phyloP scores from a whole-genome alignment of 2,329 filamentous ascomycete genomes.

The Monosporascus cannonballus region DNA sequence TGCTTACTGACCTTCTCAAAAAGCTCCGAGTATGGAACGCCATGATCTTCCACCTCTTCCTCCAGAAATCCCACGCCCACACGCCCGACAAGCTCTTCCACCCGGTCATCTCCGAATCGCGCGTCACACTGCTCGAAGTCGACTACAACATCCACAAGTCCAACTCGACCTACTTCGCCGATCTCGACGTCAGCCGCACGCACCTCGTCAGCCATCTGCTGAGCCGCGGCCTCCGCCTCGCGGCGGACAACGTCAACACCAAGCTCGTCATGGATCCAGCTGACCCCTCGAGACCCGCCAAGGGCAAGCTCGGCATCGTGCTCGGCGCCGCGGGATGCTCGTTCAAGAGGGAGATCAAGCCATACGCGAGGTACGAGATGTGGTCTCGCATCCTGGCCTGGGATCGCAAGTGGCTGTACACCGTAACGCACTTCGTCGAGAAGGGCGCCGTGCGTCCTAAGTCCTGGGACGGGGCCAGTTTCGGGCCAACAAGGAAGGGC shows the following conservation, averaged over 20 bases:
- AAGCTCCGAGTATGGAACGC: conserved; percentile 54
- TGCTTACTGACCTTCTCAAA: background rate
- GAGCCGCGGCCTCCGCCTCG: conserved; percentile 48
- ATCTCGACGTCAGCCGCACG: conserved; percentile 77
- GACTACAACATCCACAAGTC: conserved; percentile 85
- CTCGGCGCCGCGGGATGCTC: conserved; percentile 68
- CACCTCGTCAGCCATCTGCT: conserved; percentile 70
- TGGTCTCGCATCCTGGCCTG: conserved; percentile 65
- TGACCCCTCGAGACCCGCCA: conserved; percentile 37
- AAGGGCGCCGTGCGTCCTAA: conserved; percentile 51
- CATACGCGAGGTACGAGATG: conserved; percentile 65
- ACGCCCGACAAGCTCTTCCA: conserved; percentile 64
- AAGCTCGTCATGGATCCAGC: conserved; percentile 46
- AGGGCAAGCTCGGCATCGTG: conserved; percentile 54
- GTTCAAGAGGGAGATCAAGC: conserved; percentile 68
- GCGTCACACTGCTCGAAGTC: conserved; percentile 67
- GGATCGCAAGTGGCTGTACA: conserved; percentile 79
- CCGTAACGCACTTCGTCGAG: conserved; percentile 68
- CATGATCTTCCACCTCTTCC: conserved; percentile 47
- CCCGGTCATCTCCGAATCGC: conserved; percentile 60
- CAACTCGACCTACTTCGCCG: conserved; percentile 80
- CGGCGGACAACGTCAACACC: conserved; percentile 42
- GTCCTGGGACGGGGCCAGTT: conserved; percentile 43
- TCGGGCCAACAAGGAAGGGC: conserved; percentile 28
- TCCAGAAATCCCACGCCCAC: conserved; percentile 42